These are phyloP conservation scores for Pichia sp. DNA, from an alignment of 1,139 yeast species.

Conservation along the genomic window DNA sequence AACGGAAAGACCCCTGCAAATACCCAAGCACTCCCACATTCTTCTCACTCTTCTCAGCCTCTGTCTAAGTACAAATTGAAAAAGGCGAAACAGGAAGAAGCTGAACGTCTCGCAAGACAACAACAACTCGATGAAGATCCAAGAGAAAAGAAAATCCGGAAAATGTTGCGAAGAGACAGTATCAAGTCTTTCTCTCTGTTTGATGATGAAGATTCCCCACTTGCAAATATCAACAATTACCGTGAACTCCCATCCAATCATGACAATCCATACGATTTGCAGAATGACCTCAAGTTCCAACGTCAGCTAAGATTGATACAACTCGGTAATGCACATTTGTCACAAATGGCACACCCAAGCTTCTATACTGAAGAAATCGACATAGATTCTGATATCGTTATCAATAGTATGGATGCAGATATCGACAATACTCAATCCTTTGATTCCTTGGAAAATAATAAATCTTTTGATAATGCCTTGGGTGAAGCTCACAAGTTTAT, in stretches of 20 bases:
- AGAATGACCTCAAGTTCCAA: constrained; percentile 8
- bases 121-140: background rate
- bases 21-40: background rate
- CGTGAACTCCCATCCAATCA: constrained; percentile 2
- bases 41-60: background rate
- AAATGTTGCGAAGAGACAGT: background rate
- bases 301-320: constrained; percentile 9
- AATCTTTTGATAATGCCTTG: no score
- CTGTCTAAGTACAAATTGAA: background rate
- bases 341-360: constrained; percentile 3
- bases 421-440: no score
- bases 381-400: background rate
- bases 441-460: no score
- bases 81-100: background rate
- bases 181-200: constrained; percentile 4
- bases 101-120: background rate
- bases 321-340: constrained; percentile 5
- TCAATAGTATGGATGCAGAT: background rate
- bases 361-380: background rate
- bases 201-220: constrained; percentile 5
- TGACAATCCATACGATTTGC: constrained; percentile 7
- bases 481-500: background rate
- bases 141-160: background rate
- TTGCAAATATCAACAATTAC: constrained; percentile 6
- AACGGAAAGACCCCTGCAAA: background rate